Evolutionary conservation across 1,139 yeast genomes (phyloP).

Genomic region (Kurtzmaniella quercitrusa): DNA sequence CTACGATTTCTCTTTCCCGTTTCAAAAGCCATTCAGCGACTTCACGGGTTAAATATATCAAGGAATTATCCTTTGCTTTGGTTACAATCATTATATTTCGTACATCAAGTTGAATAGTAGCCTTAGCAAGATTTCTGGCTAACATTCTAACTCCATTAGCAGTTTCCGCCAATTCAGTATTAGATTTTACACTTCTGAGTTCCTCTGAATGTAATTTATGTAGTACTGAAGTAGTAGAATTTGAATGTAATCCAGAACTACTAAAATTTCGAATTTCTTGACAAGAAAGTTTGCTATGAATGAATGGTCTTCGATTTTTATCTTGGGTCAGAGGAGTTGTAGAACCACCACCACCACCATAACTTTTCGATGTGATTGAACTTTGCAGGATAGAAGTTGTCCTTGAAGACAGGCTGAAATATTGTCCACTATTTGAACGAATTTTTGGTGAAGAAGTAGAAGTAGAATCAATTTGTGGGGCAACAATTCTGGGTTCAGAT

Average conservation of each 20-base stretch:
- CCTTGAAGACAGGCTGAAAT: background rate
- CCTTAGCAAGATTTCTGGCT: slow-evolving; percentile 69
- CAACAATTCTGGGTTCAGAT: background rate
- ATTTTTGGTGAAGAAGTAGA: background rate
- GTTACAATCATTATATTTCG: slow-evolving; percentile 75
- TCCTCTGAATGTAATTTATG: slow-evolving; percentile 34
- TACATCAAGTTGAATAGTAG: slow-evolving; percentile 69
- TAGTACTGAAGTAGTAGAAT: slow-evolving; percentile 24
- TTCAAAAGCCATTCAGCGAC: slow-evolving; percentile 71
- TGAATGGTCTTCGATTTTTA: slow-evolving; percentile 24
- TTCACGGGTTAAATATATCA: slow-evolving; percentile 70
- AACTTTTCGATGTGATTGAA: background rate
- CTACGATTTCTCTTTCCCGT: slow-evolving; percentile 42
- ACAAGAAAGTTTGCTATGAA: slow-evolving; percentile 33
- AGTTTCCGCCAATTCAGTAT: slow-evolving; percentile 74
- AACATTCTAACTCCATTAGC: slow-evolving; percentile 83
- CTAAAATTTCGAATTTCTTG: slow-evolving; percentile 13
- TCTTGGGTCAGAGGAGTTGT: background rate
- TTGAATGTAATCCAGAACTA: background rate
- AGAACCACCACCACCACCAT: too few species aligned
- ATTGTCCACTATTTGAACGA: background rate
- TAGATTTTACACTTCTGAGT: slow-evolving; percentile 52
- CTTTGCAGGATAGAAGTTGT: background rate
- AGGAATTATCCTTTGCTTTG: slow-evolving; percentile 77
- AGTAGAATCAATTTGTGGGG: background rate